These are phyloP conservation scores for Limnomonas spitsbergensis DNA, from an alignment of 139 green algal species.

Conservation along the genomic window DNA sequence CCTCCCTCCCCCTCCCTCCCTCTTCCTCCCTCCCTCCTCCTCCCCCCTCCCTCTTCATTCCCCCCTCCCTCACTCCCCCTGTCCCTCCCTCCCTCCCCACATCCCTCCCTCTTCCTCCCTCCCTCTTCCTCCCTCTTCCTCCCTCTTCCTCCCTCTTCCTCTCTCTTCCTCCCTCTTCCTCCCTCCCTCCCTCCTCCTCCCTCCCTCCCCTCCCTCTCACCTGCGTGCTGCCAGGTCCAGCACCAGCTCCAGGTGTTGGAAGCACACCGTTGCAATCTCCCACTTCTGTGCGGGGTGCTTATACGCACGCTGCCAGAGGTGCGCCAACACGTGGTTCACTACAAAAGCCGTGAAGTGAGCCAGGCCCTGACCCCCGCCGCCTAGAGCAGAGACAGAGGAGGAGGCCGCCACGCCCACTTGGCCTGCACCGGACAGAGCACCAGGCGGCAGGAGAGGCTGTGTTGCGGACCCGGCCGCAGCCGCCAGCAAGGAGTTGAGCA, in stretches of 20 bases:
- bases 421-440: neutral
- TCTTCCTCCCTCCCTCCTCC: no score
- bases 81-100: no score
- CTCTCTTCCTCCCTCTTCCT: no score
- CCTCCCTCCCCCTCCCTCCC: no score
- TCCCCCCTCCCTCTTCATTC: no score
- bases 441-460: neutral
- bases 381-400: neutral
- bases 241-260: slow-evolving; percentile 61
- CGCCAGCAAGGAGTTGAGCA: slow-evolving; percentile 66
- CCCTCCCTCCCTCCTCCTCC: no score
- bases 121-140: no score
- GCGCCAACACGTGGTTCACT: slow-evolving; percentile 39
- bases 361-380: slow-evolving; percentile 11
- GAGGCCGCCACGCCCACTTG: no score
- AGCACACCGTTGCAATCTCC: slow-evolving; percentile 56
- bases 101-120: no score
- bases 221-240: slow-evolving; percentile 30
- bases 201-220: neutral
- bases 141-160: no score
- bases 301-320: slow-evolving; percentile 44
- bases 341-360: slow-evolving; percentile 64
- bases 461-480: neutral
- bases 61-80: no score
- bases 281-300: slow-evolving; percentile 59